These are phyloP conservation scores for Pharus latifolius DNA, from an alignment of 176 grass and related monocot species.

Conservation along the genomic window DNA sequence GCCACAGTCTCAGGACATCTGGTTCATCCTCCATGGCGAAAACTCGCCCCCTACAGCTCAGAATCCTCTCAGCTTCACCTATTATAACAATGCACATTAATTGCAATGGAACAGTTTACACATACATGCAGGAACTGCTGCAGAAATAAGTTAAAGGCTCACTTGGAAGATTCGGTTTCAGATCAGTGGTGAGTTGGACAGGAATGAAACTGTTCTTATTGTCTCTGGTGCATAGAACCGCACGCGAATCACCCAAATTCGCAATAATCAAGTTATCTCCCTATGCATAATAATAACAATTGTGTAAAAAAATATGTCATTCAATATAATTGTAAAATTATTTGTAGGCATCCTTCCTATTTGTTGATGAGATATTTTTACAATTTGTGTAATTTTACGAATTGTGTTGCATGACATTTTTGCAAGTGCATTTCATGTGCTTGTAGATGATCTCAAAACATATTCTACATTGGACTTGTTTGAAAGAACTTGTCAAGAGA, in stretches of 20 bases:
- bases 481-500: no score
- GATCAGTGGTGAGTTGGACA: slow-evolving; percentile 63
- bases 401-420: no score
- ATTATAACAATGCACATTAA: neutral
- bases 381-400: no score
- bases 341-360: no score
- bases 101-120: neutral
- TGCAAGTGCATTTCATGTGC: no score
- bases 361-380: no score
- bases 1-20: slow-evolving; percentile 67
- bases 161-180: slow-evolving; percentile 81
- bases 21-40: slow-evolving; percentile 76
- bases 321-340: no score
- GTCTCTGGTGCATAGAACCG: slow-evolving; percentile 57
- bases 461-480: no score
- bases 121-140: neutral
- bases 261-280: slow-evolving; percentile 70
- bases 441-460: no score
- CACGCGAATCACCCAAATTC: slow-evolving; percentile 78
- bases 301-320: neutral
- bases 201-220: slow-evolving; percentile 27
- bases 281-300: neutral
- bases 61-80: slow-evolving; percentile 77
- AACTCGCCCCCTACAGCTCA: slow-evolving; percentile 54
- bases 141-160: neutral